phyloP scores from a whole-genome alignment of 306 rosid genomes.

The Arachis stenosperma region DNA sequence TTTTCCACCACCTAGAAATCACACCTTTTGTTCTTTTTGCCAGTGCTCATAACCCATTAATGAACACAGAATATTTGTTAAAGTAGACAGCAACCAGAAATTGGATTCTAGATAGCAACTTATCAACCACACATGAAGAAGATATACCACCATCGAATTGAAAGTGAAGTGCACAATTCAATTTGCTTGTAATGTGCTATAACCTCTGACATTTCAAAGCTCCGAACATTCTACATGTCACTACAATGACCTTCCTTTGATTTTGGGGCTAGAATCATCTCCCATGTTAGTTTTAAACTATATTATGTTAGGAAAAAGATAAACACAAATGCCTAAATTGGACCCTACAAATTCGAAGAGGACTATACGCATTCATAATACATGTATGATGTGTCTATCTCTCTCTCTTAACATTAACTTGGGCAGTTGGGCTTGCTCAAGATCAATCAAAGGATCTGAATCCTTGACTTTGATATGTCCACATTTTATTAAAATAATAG shows the following conservation, averaged over 20 bases:
- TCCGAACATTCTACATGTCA: constrained; percentile 12
- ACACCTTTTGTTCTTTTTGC: background rate
- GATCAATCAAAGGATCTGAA: too few relatives aligned
- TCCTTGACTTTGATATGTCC: background rate
- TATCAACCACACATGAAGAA: constrained; percentile 32
- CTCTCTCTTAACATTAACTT: background rate
- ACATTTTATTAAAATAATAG: background rate
- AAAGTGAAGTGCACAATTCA: constrained; percentile 17
- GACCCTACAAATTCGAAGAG: too few relatives aligned
- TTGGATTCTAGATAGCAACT: constrained; percentile 28
- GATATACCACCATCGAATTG: constrained; percentile 33
- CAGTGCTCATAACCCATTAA: constrained; percentile 19
- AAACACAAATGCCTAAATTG: too few relatives aligned
- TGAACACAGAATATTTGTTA: constrained; percentile 25
- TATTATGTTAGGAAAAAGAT: too few relatives aligned
- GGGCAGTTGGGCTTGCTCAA: too few relatives aligned
- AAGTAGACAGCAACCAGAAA: constrained; percentile 23
- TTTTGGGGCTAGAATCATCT: background rate
- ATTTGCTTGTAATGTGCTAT: background rate
- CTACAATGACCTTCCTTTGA: background rate
- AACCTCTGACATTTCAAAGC: constrained; percentile 7
- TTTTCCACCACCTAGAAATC: constrained; percentile 18
- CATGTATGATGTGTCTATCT: too few relatives aligned
- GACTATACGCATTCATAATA: too few relatives aligned
- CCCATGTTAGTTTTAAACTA: too few relatives aligned